These are phyloP conservation scores for Guyanaporus albipodus DNA, from an alignment of 768 basidiomycete genomes.

Conservation along the genomic window DNA sequence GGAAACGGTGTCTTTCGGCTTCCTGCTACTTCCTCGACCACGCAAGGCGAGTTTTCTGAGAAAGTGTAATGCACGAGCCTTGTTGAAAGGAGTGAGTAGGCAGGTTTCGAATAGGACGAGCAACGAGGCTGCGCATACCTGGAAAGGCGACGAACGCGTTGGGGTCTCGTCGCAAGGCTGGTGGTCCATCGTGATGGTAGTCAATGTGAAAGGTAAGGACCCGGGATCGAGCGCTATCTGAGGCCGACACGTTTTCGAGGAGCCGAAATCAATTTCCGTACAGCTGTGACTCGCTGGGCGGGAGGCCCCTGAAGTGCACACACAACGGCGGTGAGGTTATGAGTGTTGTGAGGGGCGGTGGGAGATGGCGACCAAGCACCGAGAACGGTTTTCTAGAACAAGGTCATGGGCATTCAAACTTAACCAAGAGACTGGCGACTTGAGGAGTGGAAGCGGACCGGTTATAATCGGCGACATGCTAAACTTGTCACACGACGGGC, in stretches of 20 bases:
- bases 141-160: constrained; percentile 22
- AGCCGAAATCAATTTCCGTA: constrained; percentile 22
- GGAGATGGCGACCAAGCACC: no score
- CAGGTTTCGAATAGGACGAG: constrained; percentile 11
- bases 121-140: constrained; percentile 21
- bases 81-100: constrained; percentile 1
- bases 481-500: no score
- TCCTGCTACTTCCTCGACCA: constrained; percentile 30
- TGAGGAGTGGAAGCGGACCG: constrained; percentile 8
- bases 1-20: constrained; percentile 26
- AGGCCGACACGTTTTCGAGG: constrained; percentile 27
- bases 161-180: constrained; percentile 21
- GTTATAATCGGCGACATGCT: constrained; percentile 5
- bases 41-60: constrained; percentile 36
- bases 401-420: constrained; percentile 2
- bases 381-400: no score
- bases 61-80: constrained; percentile 37
- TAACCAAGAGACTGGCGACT: constrained; percentile 9
- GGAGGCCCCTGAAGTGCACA: neutral
- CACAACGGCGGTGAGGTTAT: no score
- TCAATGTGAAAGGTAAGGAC: constrained; percentile 10
- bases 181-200: constrained; percentile 29
- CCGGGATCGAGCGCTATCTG: constrained; percentile 20
- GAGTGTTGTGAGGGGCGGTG: no score
- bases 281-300: constrained; percentile 1